Evolutionary conservation across 352 stramenopile species (phyloP).

Genomic region (Pythium sp.): DNA sequence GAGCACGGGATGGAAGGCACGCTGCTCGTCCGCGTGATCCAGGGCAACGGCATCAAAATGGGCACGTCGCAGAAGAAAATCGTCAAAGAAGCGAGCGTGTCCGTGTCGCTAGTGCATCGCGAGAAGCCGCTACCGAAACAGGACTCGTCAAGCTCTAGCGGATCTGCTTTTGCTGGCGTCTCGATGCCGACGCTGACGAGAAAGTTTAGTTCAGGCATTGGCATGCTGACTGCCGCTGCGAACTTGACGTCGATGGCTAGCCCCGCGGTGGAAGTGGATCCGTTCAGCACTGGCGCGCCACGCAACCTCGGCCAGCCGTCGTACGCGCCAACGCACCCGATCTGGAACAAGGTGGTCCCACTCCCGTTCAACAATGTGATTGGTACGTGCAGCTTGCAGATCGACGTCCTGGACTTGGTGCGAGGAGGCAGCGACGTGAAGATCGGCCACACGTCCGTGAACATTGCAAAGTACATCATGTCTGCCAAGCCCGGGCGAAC

Average conservation of each 20-base stretch:
- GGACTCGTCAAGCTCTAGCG: slow-evolving; percentile 27
- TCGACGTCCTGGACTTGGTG: slow-evolving; percentile 66
- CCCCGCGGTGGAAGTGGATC: slow-evolving; percentile 30
- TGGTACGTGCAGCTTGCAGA: slow-evolving; percentile 68
- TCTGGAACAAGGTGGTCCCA: slow-evolving; percentile 82
- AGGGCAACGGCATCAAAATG: slow-evolving; percentile 76
- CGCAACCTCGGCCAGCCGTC: slow-evolving; percentile 54
- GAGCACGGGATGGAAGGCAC: slow-evolving; percentile 68
- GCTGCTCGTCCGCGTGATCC: slow-evolving; percentile 76
- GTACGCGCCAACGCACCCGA: slow-evolving; percentile 64
- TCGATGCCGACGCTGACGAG: slow-evolving; percentile 71
- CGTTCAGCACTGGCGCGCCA: slow-evolving; percentile 57
- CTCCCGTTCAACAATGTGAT: slow-evolving; percentile 77
- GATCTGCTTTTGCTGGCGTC: slow-evolving; percentile 42
- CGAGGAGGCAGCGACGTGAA: slow-evolving; percentile 45
- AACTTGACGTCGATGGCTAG: slow-evolving; percentile 31
- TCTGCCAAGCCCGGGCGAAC: slow-evolving; percentile 28
- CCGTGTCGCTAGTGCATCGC: slow-evolving; percentile 54
- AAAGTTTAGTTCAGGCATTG: slow-evolving; percentile 65
- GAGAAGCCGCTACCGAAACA: slow-evolving; percentile 47
- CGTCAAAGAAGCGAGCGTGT: slow-evolving; percentile 66
- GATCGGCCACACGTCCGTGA: slow-evolving; percentile 63
- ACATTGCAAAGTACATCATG: slow-evolving; percentile 86
- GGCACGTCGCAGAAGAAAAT: slow-evolving; percentile 62
- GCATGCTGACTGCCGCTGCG: slow-evolving; percentile 50